Evolutionary conservation across 2,329 filamentous ascomycete species (phyloP).

Genomic region (Plectosphaerella cucumerina): DNA sequence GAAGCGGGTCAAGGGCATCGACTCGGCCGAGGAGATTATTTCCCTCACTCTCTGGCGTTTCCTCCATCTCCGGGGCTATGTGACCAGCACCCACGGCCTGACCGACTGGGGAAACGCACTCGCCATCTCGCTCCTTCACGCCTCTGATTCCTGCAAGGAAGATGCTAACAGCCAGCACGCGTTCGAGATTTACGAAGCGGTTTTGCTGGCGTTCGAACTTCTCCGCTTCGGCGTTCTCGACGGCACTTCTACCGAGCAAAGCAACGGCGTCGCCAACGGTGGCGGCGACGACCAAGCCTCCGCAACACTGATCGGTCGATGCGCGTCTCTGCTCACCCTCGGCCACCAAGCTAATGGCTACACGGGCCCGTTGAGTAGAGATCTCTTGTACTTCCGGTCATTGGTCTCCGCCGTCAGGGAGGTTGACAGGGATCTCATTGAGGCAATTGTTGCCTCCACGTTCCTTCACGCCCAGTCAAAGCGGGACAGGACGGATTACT

Average conservation of each 20-base stretch:
- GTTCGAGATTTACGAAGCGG: constrained; percentile 64
- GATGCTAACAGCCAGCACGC: constrained; percentile 32
- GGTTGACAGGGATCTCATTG: constrained; percentile 75
- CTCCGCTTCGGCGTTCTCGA: constrained; percentile 76
- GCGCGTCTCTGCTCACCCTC: constrained; percentile 77
- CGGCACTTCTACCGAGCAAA: constrained; percentile 52
- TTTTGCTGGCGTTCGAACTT: constrained; percentile 81
- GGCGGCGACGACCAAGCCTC: constrained; percentile 71
- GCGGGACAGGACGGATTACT: constrained; percentile 62
- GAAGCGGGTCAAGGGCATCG: constrained; percentile 56
- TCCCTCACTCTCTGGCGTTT: constrained; percentile 83
- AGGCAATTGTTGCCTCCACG: constrained; percentile 76
- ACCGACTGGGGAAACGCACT: constrained; percentile 83
- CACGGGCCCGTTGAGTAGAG: constrained; percentile 88
- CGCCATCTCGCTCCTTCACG: constrained; percentile 59
- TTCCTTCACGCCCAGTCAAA: constrained; percentile 77
- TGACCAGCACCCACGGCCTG: constrained; percentile 72
- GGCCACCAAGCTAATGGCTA: constrained; percentile 84
- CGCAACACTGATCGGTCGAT: constrained; percentile 79
- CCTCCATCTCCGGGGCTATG: constrained; percentile 81
- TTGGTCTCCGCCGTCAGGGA: constrained; percentile 76
- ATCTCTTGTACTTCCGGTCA: constrained; percentile 81
- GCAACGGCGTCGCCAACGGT: constrained; percentile 52
- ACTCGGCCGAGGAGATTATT: constrained; percentile 60
- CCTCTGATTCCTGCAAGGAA: constrained; percentile 48